Conservation (phyloP, 352 stramenopile genomes). For the Phytophthora citrophthora region DNA sequence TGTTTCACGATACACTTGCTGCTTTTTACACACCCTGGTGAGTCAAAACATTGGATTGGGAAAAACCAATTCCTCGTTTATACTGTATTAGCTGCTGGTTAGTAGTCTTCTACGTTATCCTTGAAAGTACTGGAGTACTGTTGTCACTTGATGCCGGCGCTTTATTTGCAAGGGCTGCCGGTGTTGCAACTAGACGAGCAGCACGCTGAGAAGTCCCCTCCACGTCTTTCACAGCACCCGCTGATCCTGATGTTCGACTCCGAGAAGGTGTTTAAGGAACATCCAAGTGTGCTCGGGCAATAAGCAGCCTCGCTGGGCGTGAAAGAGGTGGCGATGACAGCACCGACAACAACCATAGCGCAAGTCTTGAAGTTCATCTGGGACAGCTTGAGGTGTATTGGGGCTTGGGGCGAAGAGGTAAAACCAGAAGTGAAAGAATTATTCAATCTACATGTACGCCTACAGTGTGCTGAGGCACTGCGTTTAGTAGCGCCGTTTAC, state of each 20-base stretch:
- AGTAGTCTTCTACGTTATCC: too few relatives aligned
- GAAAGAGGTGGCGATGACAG: not conserved
- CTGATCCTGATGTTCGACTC: not conserved
- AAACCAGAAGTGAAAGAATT: too few relatives aligned
- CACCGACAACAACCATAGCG: not conserved
- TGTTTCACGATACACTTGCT: too few relatives aligned
- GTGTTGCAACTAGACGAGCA: not conserved
- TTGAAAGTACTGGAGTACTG: too few relatives aligned
- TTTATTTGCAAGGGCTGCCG: not conserved
- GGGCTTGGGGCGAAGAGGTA: not conserved
- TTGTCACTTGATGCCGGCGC: not conserved
- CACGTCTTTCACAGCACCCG: not conserved
- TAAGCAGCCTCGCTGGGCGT: not conserved
- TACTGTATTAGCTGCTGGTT: too few relatives aligned
- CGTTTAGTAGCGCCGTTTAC: too few relatives aligned
- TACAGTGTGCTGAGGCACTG: too few relatives aligned
- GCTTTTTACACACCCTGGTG: too few relatives aligned
- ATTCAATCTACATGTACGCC: too few relatives aligned
- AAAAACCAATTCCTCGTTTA: too few relatives aligned
- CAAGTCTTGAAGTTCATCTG: constrained; percentile 1
- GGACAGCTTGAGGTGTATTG: not conserved
- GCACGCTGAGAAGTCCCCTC: not conserved
- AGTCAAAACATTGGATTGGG: too few relatives aligned
- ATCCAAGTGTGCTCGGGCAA: not conserved
- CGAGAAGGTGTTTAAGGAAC: not conserved